These are phyloP conservation scores for Phylloporus gajari DNA, from an alignment of 1,284 basidiomycete species.

Conservation along the genomic window DNA sequence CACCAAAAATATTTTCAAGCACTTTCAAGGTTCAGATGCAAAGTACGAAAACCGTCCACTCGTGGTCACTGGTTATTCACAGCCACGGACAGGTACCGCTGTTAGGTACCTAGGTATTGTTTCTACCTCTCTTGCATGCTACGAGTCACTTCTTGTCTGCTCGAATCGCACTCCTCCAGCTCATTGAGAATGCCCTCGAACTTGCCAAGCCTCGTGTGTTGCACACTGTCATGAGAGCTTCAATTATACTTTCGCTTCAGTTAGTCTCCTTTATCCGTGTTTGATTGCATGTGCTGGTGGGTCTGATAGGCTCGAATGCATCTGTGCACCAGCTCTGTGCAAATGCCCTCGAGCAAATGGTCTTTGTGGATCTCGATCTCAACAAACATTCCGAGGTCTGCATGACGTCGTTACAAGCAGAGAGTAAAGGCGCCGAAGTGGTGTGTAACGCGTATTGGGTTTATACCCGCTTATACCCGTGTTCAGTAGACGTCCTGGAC, in stretches of 20 bases:
- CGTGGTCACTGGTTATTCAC: conserved; percentile 19
- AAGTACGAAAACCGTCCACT: conserved; percentile 56
- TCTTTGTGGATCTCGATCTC: conserved; percentile 62
- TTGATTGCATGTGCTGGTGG: conserved; percentile 13
- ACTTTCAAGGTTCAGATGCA: conserved; percentile 58
- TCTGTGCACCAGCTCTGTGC: conserved; percentile 53
- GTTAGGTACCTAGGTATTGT: conserved; percentile 78
- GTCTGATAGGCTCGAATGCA: conserved; percentile 39
- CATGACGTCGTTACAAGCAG: conserved; percentile 62
- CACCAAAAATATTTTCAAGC: conserved; percentile 75
- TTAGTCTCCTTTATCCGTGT: conserved; percentile 36
- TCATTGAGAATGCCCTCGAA: no score
- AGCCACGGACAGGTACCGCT: conserved; percentile 68
- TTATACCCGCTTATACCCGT: conserved; percentile 9
- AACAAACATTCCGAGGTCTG: conserved; percentile 68
- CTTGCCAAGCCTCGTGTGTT: conserved; percentile 75
- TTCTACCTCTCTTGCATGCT: conserved; percentile 86
- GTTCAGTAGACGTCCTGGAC: conserved; percentile 63
- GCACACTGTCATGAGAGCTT: conserved; percentile 64
- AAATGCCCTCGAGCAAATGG: conserved; percentile 57
- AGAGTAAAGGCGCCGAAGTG: conserved; percentile 54
- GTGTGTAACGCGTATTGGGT: conserved; percentile 57
- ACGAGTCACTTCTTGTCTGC: conserved; percentile 65
- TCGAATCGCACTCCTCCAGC: conserved; percentile 69
- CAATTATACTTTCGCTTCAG: conserved; percentile 61